Evolutionary conservation across 179 eudicot species (phyloP), one percentile per base, ranked within the genome.

Genomic region (Beta macrorhiza): DNA sequence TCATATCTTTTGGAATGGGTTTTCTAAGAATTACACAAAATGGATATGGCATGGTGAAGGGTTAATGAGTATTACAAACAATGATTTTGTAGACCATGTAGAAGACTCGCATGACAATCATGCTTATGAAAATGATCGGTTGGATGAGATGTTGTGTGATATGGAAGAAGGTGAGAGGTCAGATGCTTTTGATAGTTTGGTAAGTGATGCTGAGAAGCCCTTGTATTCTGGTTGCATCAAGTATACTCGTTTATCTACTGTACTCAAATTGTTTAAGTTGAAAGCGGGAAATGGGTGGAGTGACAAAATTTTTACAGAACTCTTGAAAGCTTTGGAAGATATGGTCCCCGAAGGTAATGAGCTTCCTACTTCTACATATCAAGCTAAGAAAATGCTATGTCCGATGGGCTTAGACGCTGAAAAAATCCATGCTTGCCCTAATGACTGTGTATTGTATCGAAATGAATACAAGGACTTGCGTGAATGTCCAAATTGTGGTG

Each of bases 371-470:
- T 29, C 47, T 20, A 77, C 56, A 20, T 77, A 77, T 6, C 49
- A 25, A 12, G 80, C 80, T 10, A 78, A 65, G 72, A 78, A 67
- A 67, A 78, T 75, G 49, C 7, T 58, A 19, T 75, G 78, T 37
- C 49, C 51, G 0, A 75, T 75, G 67, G 80, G 67, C 9, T 11
- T 75, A 3, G 49, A 58, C 8, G 17, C 58, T 29, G 0, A 29
- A 29, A 29, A 29, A 1, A 29, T 29, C 32, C 32, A 29, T 29
- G 32, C 32, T 29, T 75, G 5, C 58, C 58, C 5, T 75, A 75
- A 6, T 29, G 67, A 29, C 1, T 29, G 1, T 29, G 32, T 29
- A 29, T 29, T 29, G 32, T 29, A 29, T 29, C 32, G 32, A 9
- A 59, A 59, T 14, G 73, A 78, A 20, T 77, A 77, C 49, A 63